A percentile compares a stretch with the other conserved stretches of the same genome.
These are phyloP conservation scores for Aspergillus sp. DNA, from an alignment of 2,329 filamentous ascomycete species.

Conservation along the genomic window DNA sequence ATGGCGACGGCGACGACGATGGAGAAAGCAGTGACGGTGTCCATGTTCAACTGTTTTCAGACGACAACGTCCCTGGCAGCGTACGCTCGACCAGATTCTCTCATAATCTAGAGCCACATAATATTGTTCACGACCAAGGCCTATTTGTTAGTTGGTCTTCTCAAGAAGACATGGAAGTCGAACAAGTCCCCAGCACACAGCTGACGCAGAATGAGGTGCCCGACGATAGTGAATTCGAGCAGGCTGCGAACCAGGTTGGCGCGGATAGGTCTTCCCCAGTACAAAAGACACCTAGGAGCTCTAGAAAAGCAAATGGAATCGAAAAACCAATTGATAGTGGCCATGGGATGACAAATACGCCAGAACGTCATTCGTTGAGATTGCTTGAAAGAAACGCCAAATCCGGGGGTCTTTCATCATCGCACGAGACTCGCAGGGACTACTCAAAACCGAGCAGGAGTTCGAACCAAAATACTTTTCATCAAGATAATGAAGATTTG, in stretches of 20 bases:
- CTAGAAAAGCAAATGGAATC: neutral
- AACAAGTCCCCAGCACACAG: neutral
- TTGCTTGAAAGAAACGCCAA: too few species aligned
- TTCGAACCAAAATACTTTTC: too few species aligned
- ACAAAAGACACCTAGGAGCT: neutral
- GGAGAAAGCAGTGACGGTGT: neutral
- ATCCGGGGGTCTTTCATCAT: too few species aligned
- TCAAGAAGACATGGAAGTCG: neutral
- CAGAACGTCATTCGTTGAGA: too few species aligned
- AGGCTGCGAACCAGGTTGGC: constrained; percentile 1
- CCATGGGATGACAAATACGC: too few species aligned
- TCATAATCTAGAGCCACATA: neutral
- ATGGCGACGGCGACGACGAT: neutral
- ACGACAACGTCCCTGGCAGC: neutral
- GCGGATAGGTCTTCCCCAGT: neutral
- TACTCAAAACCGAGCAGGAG: too few species aligned
- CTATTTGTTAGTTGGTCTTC: neutral
- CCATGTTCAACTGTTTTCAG: neutral
- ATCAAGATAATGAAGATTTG: too few species aligned
- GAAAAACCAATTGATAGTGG: too few species aligned
- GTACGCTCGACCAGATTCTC: neutral
- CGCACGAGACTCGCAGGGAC: too few species aligned
- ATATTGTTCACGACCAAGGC: neutral
- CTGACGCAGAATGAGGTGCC: neutral
- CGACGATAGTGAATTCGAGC: constrained; percentile 2